These are phyloP conservation scores for Blastocladiella emersonii DNA, from an alignment of 371 early-diverging fungal species.

Conservation along the genomic window DNA sequence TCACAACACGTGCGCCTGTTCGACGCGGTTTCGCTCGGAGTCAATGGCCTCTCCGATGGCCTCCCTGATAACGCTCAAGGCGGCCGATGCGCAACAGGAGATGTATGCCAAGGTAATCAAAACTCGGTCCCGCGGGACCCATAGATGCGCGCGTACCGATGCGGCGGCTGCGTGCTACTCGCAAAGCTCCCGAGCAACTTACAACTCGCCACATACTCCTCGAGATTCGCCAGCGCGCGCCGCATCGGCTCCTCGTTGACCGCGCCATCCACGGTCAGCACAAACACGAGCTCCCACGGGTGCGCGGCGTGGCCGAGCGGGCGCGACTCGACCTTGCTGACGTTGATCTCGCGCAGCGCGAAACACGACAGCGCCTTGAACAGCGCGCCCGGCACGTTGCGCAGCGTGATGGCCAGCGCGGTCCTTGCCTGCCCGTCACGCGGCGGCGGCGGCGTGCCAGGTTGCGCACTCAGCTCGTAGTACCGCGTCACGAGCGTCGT, in stretches of 20 bases:
- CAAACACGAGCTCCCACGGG: constrained; percentile 4
- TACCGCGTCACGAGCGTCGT: constrained; percentile 2
- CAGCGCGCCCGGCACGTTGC: constrained; percentile 6
- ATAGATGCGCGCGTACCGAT: too few species aligned
- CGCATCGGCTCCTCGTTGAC: neutral
- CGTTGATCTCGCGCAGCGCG: constrained; percentile 11
- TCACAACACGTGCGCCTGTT: too few species aligned
- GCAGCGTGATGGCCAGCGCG: constrained; percentile 5
- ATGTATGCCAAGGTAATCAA: too few species aligned
- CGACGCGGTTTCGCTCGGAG: too few species aligned
- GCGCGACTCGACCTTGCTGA: constrained; percentile 7
- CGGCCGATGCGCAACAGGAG: too few species aligned
- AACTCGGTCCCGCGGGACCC: too few species aligned
- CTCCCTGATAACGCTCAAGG: too few species aligned
- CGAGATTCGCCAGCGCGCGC: neutral
- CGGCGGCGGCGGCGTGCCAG: neutral
- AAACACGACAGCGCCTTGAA: constrained; percentile 8
- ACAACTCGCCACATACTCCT: neutral
- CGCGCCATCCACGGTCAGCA: neutral
- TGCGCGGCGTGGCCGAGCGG: neutral
- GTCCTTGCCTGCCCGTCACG: constrained; percentile 5
- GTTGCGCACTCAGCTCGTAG: neutral
- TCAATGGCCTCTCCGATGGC: too few species aligned
- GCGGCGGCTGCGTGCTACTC: neutral
- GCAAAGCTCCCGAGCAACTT: constrained; percentile 1